Base-by-base conservation (phyloP, 495 filamentous ascomycete genomes). In the Copromyces sp. region DNA sequence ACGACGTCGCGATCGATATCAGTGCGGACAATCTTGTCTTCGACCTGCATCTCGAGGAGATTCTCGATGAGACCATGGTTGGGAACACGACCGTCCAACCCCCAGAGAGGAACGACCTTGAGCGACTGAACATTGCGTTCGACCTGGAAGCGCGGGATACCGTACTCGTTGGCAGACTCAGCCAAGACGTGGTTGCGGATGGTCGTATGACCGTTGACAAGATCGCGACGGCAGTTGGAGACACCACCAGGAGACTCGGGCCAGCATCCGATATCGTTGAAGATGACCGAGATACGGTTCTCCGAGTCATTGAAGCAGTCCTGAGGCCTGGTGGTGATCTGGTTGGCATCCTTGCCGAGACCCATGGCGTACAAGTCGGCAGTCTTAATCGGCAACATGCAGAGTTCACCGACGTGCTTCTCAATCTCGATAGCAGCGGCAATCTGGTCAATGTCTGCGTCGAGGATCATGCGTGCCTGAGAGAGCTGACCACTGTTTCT, bases 181-280 rank as follows among this genome's bases (percentile, higher is more conserved):
- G 87, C 89, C 41, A 91, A 82, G 81, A 91, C 88, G 73, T 91
- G 89, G 85, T 89, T 90, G 71, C 86, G 86, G 72, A 91, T 88
- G 1, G 87, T 87, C 35, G 81, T 79, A 71, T 90, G 83, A 35
- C 87, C 86, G 76, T 90, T 89, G 79, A 91, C 88, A 82, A 91
- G 84, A 74, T 91, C 89, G 70, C 89, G 82, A n/a, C 89, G 87
- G 80, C 89, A 91, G 38, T 88, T 88, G 59, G 89, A 90, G 20
- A 91, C 89, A 76, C 89, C 89, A 72, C 89, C 89, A 70, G 87
- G 87, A 75, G 90, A 87, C 69, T 90, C 89, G 0, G 89, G 89
- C 89, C 89, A 91, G 39, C 88, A 90, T 16, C 88, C 88, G 42
- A 83, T 90, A 76, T 91, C 89, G 14, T 87, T 85, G 61, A 89